Base-by-base conservation (phyloP, 2,329 filamentous ascomycete species). In the Talaromyces funiculosus region DNA sequence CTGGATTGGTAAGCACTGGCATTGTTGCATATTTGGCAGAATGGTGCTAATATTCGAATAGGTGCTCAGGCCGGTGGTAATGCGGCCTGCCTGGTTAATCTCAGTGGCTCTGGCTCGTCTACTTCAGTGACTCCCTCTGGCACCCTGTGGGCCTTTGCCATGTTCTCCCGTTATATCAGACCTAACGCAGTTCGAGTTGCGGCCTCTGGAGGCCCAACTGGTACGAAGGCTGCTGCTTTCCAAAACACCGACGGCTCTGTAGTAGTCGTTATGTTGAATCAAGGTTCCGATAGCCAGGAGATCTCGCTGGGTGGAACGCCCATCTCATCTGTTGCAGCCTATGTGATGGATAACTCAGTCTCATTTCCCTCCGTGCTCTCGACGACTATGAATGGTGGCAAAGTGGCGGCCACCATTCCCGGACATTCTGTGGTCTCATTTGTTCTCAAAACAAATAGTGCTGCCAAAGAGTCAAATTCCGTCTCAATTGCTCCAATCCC, bases 131-230 rank as follows among this genome's bases (percentile, higher is more conserved):
- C 53, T 12, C 35, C 57, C n/a, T 59, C 57, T 24, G 47, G 16
- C 16, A 53, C 18, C 31, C 43, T 59, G 2, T 42, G 49, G 47
- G 57, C 57, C 29, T 59, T 59, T 33, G 49, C 47, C n/a, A 10
- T 59, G 24, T 59, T 29, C 33, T 53, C 57, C 24, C 57, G 57
- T 16, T 59, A 53, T 10, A 59, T 59, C 33, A 45, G 57, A 33
- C 57, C 57, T 12, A 42, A 51, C 24, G 57, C 57, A 4, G 26
- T 59, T 7, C 57, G 57, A 22, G 35, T 59, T 3, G 47, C 35
- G 22, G 37, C 57, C 18, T 53, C 45, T 18, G 57, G 26, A 2
- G 35, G 47, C 6, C 57, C 57, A 3, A 24, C 24, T n/a, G 31
- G 53, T 18, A 42, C 38, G 12, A 38, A 33, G 16, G 29, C 20